phyloP scores from a whole-genome alignment of 2,329 filamentous ascomycete genomes.

The Colletotrichum sp. region DNA sequence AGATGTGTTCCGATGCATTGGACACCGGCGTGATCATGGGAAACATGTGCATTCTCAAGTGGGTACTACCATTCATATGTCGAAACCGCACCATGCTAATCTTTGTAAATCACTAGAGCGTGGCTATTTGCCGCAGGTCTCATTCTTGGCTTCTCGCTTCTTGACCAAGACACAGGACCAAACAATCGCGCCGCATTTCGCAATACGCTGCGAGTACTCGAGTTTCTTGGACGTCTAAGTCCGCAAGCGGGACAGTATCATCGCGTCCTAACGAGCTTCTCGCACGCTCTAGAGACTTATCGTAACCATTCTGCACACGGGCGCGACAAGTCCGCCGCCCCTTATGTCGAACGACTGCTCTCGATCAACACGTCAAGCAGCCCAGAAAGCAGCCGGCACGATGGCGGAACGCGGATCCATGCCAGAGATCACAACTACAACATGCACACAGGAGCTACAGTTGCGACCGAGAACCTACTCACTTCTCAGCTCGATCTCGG shows the following conservation, averaged over 20 bases:
- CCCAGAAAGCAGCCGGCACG: not conserved
- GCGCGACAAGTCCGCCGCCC: not conserved
- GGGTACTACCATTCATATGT: constrained; percentile 24
- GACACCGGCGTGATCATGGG: constrained; percentile 48
- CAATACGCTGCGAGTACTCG: not conserved
- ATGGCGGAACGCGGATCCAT: accelerated
- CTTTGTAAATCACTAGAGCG: accelerated
- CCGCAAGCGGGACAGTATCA: not conserved
- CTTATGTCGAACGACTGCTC: not conserved
- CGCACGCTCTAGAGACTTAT: not conserved
- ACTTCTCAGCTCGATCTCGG: not conserved
- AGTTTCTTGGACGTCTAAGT: not conserved
- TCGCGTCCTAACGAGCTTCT: not conserved
- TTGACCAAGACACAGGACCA: not conserved
- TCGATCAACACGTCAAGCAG: not conserved
- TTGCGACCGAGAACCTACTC: not conserved
- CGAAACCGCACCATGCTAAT: no score
- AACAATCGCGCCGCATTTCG: not conserved
- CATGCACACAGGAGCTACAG: not conserved
- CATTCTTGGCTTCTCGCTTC: constrained; percentile 52
- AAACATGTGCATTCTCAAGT: constrained; percentile 68
- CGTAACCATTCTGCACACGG: not conserved
- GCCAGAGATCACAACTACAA: not conserved
- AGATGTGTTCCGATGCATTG: constrained; percentile 56
- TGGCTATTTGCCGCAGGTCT: constrained; percentile 60